These are phyloP conservation scores for rapeseed (Brassica napus) DNA, from an alignment of 345 rosid species.

Conservation along the genomic window Da-Ae NC_063442.1:43282001-43282500, in stretches of 20 bases:
- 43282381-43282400: no score
- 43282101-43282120: not conserved
- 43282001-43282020: conserved; percentile 32
- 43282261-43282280: not conserved
- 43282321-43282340: no score
- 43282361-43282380: no score
- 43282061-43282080: conserved; percentile 10
- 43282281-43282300: conserved; percentile 12
- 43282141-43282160: conserved; percentile 9
- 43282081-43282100: conserved; percentile 28
- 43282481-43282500: no score
- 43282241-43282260: not conserved
- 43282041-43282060: conserved; percentile 20
- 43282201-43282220: not conserved
- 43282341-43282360: no score
- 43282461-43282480: no score
- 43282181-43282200: not conserved
- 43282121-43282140: not conserved
- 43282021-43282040: conserved; percentile 16
- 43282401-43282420: no score
- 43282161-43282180: not conserved
- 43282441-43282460: no score
- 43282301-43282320: not conserved
- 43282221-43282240: not conserved
- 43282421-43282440: no score